These are phyloP conservation scores for Fraxinus dipetala DNA, from an alignment of 305 asterid genomes.

Conservation along the genomic window DNA sequence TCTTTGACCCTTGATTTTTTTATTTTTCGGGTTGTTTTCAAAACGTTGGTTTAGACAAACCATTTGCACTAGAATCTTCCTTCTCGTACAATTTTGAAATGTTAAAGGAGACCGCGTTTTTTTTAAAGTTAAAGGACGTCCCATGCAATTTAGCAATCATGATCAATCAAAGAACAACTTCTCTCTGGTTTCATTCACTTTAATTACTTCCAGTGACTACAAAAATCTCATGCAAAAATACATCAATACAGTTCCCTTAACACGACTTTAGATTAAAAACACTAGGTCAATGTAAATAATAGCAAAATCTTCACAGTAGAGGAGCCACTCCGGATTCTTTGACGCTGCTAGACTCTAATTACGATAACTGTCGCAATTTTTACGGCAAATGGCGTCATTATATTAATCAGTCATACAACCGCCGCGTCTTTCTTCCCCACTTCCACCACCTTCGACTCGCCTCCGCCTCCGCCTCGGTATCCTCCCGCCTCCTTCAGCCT, in stretches of 20 bases:
- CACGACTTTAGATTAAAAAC: conserved; percentile 3
- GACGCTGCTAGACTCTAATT: background rate
- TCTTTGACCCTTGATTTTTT: too few species aligned
- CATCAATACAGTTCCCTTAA: background rate
- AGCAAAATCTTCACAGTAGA: conserved; percentile 27
- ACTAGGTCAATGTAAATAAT: background rate
- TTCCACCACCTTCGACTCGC: background rate
- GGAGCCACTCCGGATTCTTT: conserved; percentile 21
- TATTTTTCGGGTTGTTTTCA: too few species aligned
- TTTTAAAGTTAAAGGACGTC: conserved; percentile 5
- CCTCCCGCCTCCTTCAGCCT: background rate
- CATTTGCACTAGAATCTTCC: background rate
- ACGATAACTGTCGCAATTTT: conserved; percentile 27
- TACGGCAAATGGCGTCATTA: conserved; percentile 20
- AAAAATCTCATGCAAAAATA: background rate
- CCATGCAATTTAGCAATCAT: conserved; percentile 7
- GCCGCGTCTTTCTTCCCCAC: conserved; percentile 5
- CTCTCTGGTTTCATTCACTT: conserved; percentile 32
- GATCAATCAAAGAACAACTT: background rate
- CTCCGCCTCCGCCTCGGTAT: conserved; percentile 24
- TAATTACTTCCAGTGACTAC: background rate
- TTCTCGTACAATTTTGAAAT: background rate
- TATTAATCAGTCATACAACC: background rate
- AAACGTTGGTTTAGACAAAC: background rate
- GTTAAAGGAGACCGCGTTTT: background rate